Evolutionary conservation across 2,329 filamentous ascomycete genomes (phyloP), one percentile per base, ranked within the genome.

Genomic region (Penicillium griseofulvum): DNA sequence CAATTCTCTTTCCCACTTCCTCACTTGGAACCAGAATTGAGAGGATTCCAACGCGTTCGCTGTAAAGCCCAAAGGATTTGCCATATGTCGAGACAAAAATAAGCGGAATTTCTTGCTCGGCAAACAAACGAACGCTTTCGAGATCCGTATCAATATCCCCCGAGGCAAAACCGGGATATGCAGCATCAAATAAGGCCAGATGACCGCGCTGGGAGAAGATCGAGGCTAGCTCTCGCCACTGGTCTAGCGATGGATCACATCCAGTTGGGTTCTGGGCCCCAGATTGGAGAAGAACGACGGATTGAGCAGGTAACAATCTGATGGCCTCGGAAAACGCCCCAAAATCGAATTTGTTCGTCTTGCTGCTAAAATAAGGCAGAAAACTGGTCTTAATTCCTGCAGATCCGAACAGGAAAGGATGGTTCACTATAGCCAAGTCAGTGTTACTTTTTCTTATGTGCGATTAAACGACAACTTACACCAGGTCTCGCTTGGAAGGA

Each of bases 241-340:
- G 58, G 3, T 56, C 49, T 8, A n/a, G 50, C 3, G 58, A 47
- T 5, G 58, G 58, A 31, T 60, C 58, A 38, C 53, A 43, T 31
- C 58, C 58, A 22, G 58, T 60, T 24, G 58, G 58, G 12, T 60
- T 60, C n/a, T 60, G 58, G 10, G 58, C 58, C 19, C 43, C 43
- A 1, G 58, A 56, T 17, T 60, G 58, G 6, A 60, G 28, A 26
- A 60, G 58, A 22, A 60, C 14, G 4, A 60, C 58, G 16, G 58
- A 60, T 22, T 58, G 56, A 47, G 53, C 39, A 31, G 58, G 58
- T 9, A 60, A 28, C 0, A 39, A 31, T 28, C 22, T 46, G 14
- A 60, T 24, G 14, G 53, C 41, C 1, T 37, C 39, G 19, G 50
- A 29, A 34, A 59, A 60, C 12, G 2, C 17, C 12, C 3, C 36